A percentile compares a stretch with the other conserved stretches of the same genome.
phyloP scores from a whole-genome alignment of 164 flowering plant genomes.

The Pachysandra terminalis region DNA sequence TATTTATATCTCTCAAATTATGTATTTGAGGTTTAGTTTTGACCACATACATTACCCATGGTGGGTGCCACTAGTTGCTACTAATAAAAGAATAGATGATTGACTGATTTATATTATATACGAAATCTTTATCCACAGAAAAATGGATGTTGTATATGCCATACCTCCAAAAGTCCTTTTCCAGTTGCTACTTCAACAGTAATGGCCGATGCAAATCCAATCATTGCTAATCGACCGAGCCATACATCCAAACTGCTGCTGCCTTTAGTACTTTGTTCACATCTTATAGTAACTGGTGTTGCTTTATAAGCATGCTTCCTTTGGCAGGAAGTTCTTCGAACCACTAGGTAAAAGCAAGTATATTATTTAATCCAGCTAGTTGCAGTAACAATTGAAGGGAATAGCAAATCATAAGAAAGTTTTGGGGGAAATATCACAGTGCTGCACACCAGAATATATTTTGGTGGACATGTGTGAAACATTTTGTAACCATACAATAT shows the following conservation, averaged over 20 bases:
- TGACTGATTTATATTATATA: not conserved
- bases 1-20: too few relatives aligned
- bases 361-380: not conserved
- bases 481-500: too few relatives aligned
- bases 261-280: constrained; percentile 63
- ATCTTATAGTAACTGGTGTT: constrained; percentile 46
- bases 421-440: not conserved
- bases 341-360: constrained; percentile 10
- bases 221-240: constrained; percentile 93
- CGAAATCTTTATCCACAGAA: not conserved
- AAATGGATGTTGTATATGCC: not conserved
- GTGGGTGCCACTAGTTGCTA: not conserved
- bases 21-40: too few relatives aligned
- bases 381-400: not conserved
- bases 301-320: constrained; percentile 32
- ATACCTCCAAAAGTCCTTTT: constrained; percentile 92
- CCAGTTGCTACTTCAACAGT: constrained; percentile 80
- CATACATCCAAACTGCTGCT: constrained; percentile 77
- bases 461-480: too few relatives aligned
- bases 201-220: constrained; percentile 81
- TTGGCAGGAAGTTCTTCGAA: constrained; percentile 28
- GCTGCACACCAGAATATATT: not conserved
- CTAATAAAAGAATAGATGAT: not conserved
- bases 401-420: not conserved
- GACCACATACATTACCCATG: not conserved